Conservation (phyloP, 148 eudicot species). For the Chenopodium quinoa region DNA sequence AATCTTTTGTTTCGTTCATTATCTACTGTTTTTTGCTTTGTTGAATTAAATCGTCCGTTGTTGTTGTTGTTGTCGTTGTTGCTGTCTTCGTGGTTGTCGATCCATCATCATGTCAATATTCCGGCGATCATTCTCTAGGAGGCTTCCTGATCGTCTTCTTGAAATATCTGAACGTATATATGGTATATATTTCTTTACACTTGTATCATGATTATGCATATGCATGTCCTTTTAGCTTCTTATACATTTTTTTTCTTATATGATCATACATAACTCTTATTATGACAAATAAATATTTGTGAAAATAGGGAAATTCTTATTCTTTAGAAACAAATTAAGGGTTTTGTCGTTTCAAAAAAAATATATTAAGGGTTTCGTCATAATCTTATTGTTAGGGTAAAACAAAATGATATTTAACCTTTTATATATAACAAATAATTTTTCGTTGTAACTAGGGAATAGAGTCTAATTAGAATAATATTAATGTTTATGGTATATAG, state of each 20-base stretch:
- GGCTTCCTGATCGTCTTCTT: slow-evolving; percentile 42
- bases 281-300: too few species aligned
- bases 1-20: neutral
- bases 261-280: too few species aligned
- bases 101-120: slow-evolving; percentile 33
- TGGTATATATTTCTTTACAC: slow-evolving; percentile 26
- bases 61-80: neutral
- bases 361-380: too few species aligned
- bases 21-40: neutral
- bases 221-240: neutral
- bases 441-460: too few species aligned
- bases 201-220: neutral
- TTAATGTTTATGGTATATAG: too few species aligned
- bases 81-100: neutral
- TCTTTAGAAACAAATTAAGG: too few species aligned
- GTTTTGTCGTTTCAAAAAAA: too few species aligned
- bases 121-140: slow-evolving; percentile 41
- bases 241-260: neutral
- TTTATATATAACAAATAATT: too few species aligned
- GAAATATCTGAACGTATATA: slow-evolving; percentile 43
- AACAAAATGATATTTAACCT: too few species aligned
- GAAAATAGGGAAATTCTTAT: too few species aligned
- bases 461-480: too few species aligned
- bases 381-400: too few species aligned
- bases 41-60: neutral